These are phyloP conservation scores for Elsinoe ampelina DNA, from an alignment of 2,329 filamentous ascomycete genomes.

Conservation along the genomic window DNA sequence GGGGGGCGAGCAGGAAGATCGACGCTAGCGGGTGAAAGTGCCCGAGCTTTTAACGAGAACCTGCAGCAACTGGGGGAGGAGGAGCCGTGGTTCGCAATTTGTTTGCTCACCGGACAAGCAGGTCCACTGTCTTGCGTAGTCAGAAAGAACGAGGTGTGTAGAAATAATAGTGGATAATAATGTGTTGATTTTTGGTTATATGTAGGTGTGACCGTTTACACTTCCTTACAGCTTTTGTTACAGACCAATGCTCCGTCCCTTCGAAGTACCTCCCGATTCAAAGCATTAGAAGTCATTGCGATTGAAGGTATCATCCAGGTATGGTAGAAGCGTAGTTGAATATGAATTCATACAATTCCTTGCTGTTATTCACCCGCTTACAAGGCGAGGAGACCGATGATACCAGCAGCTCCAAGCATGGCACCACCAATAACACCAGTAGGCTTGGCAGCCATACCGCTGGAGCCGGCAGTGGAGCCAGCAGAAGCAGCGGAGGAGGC, in stretches of 20 bases:
- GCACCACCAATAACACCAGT: conserved; percentile 32
- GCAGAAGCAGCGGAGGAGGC: conserved; percentile 16
- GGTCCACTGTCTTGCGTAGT: background rate
- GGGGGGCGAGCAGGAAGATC: background rate
- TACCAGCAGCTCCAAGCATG: conserved; percentile 32
- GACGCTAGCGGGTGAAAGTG: background rate
- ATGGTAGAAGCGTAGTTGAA: background rate
- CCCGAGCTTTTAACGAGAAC: background rate
- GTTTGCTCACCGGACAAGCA: background rate
- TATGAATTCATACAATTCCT: background rate
- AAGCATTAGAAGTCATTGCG: background rate
- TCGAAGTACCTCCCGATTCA: background rate
- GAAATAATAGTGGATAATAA: background rate
- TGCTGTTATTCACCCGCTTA: conserved; percentile 21
- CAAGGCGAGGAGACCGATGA: conserved; percentile 36
- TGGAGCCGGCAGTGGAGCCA: conserved; percentile 16
- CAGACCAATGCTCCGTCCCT: background rate
- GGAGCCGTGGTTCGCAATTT: background rate
- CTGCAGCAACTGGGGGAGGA: background rate
- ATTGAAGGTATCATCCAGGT: background rate
- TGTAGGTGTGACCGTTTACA: background rate
- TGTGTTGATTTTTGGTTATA: background rate
- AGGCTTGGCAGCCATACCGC: conserved; percentile 26
- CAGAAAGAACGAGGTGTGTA: background rate
- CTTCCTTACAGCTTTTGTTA: background rate